Evolutionary conservation across 2,329 filamentous ascomycete species (phyloP).

Genomic region (Colletotrichum zoysiae): DNA sequence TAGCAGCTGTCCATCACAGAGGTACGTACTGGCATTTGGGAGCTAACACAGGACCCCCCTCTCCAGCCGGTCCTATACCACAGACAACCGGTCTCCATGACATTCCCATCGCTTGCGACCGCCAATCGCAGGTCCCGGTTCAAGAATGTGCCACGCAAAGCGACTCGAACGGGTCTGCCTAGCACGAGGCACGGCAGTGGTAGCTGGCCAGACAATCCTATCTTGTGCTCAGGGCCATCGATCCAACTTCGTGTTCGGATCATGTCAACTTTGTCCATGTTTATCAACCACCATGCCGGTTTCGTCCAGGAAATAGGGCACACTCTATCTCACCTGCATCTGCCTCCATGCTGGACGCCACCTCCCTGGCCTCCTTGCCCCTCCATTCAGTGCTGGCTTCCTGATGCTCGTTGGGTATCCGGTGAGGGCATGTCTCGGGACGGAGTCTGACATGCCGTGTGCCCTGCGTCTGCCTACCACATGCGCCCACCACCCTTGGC

Average conservation of each 20-base stretch:
- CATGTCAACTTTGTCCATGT: slow-evolving; percentile 4
- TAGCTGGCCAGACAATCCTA: slow-evolving; percentile 17
- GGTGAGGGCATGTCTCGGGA: slow-evolving; percentile 30
- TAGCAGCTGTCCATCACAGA: too few species aligned
- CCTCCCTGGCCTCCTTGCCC: slow-evolving; percentile 8
- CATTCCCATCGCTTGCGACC: slow-evolving; percentile 19
- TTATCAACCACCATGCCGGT: slow-evolving; percentile 20
- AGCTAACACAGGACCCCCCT: neutral
- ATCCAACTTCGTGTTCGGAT: neutral
- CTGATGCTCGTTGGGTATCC: slow-evolving; percentile 11
- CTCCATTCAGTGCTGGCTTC: slow-evolving; percentile 3
- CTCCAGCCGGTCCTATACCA: neutral
- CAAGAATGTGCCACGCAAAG: slow-evolving; percentile 30
- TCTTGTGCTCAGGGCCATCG: slow-evolving; percentile 1
- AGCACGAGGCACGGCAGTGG: slow-evolving; percentile 15
- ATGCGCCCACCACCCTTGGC: slow-evolving; percentile 13
- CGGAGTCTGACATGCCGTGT: slow-evolving; percentile 24
- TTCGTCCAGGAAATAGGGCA: slow-evolving; percentile 24
- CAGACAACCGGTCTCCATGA: slow-evolving; percentile 1
- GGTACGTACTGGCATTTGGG: slow-evolving; percentile 16
- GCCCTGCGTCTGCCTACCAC: slow-evolving; percentile 37
- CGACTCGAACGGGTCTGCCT: slow-evolving; percentile 21
- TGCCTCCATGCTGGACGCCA: slow-evolving; percentile 9
- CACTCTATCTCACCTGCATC: slow-evolving; percentile 8
- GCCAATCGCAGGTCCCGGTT: slow-evolving; percentile 31